Evolutionary conservation across 2,329 filamentous ascomycete genomes (phyloP), one percentile per base, ranked within the genome.

Genomic region (Thermothelomyces thermophilus): DNA sequence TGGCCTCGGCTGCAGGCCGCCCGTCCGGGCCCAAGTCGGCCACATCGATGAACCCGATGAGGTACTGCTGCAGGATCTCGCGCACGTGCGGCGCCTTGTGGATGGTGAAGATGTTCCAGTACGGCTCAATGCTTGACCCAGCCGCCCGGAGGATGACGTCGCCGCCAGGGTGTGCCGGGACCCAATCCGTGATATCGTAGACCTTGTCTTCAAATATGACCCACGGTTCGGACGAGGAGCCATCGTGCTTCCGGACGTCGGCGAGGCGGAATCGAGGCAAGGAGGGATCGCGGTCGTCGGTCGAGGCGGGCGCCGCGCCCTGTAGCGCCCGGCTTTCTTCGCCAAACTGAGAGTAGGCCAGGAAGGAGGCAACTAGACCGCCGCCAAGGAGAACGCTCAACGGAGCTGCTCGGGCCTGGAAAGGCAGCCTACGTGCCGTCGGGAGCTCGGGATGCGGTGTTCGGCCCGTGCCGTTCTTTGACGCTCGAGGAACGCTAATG

Each of bases 161-260:
- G 36, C 83, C 83, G 3, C 83, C 83, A 0, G 83, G 83, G 60
- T 86, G 83, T 1, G 74, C 79, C 1, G 72, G 68, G 19, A 86
- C 68, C 80, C 82, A 86, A 44, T 84, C 79, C 1, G 82, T 86
- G 46, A 86, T 86, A 59, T 86, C 78, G 70, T 86, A 86, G 17
- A 86, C 81, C 50, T 79, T 78, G 61, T 79, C 77, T 20, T 73
- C 78, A 46, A 74, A 73, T n/a, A 77, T 79, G 3, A 86, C 76
- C 83, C 83, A 86, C 2, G 81, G 81, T 9, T 70, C 65, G 1
- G 71, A 61, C 0, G 80, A 77, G 17, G 70, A 68, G 16, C 68
- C 67, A n/a, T 76, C 73, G 55, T 81, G 77, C 44, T 73, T 46
- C 3, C 72, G 74, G 41, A 81, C 63, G 48, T 80, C 75, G 11